A percentile compares a stretch with the other conserved stretches of the same genome.
phyloP scores from a whole-genome alignment of 164 flowering plant genomes.

The Liriodendron chinense region DNA sequence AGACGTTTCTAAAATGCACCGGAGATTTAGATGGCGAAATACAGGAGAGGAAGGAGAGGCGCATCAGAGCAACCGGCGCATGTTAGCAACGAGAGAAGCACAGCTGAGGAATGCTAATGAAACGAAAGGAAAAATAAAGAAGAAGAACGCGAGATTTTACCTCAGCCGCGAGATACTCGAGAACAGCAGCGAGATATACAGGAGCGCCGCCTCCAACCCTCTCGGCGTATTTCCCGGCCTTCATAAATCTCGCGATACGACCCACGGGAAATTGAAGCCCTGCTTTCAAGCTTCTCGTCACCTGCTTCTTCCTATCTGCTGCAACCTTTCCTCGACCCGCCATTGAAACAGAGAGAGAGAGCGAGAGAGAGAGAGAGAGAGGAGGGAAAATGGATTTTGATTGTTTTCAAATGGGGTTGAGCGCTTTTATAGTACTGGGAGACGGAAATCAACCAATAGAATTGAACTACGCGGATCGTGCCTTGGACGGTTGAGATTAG shows the following conservation, averaged over 20 bases:
- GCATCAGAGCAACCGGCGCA: too few relatives aligned
- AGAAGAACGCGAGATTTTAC: background rate
- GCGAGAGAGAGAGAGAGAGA: background rate
- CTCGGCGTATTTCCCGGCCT: constrained; percentile 6
- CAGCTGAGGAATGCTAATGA: too few relatives aligned
- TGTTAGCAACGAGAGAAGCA: too few relatives aligned
- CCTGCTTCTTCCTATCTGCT: constrained; percentile 8
- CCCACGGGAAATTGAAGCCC: constrained; percentile 11
- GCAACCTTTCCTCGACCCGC: constrained; percentile 5
- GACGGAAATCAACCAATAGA: background rate
- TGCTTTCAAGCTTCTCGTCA: constrained; percentile 4
- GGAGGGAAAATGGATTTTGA: background rate
- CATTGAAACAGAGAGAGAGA: background rate
- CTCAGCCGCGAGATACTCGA: background rate
- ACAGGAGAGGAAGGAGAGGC: too few relatives aligned
- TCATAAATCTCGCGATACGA: constrained; percentile 10
- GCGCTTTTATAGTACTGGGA: background rate
- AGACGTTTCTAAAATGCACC: too few relatives aligned
- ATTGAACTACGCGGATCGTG: constrained; percentile 2
- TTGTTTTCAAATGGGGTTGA: background rate
- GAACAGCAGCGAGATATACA: background rate
- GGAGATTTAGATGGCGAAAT: too few relatives aligned
- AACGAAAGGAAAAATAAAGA: background rate
- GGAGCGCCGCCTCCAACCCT: constrained; percentile 10
- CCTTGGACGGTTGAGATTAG: background rate